Evolutionary conservation across 2,329 filamentous ascomycete genomes (phyloP).

Genomic region (Botryotinia calthae): DNA sequence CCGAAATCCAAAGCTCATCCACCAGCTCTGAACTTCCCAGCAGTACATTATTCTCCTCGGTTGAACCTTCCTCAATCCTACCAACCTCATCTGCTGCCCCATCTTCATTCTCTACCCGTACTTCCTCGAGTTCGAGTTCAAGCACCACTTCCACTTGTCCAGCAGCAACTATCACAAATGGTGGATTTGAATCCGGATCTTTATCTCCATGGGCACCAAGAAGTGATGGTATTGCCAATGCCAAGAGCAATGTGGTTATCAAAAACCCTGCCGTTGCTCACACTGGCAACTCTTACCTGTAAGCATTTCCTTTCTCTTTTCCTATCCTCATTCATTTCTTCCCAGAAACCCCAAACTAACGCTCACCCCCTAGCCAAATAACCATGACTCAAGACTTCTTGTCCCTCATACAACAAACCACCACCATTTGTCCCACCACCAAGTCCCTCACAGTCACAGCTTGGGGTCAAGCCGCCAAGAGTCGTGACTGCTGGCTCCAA

Average conservation of each 20-base stretch:
- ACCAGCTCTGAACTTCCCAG: neutral
- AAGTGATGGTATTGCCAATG: neutral
- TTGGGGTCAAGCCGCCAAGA: constrained; percentile 12
- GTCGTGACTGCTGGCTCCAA: constrained; percentile 14
- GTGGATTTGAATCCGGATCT: constrained; percentile 11
- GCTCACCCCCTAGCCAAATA: neutral
- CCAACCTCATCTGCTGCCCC: neutral
- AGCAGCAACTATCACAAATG: constrained; percentile 14
- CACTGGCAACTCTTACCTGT: constrained; percentile 11
- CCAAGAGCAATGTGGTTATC: constrained; percentile 14
- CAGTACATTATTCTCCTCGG: constrained; percentile 1
- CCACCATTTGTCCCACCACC: constrained; percentile 9
- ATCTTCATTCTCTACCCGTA: constrained; percentile 2
- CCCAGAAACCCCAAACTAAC: neutral
- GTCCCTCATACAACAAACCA: constrained; percentile 14
- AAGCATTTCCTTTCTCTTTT: neutral
- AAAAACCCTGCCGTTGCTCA: constrained; percentile 6
- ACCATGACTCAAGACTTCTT: constrained; percentile 9
- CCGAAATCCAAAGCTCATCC: neutral
- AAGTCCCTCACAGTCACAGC: neutral
- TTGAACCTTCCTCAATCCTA: neutral
- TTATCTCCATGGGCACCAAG: constrained; percentile 13
- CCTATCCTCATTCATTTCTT: neutral
- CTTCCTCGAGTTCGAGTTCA: constrained; percentile 6
- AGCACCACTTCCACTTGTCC: constrained; percentile 12